phyloP scores from a whole-genome alignment of 257 asterid species.

The Cruciata laevipes region DNA sequence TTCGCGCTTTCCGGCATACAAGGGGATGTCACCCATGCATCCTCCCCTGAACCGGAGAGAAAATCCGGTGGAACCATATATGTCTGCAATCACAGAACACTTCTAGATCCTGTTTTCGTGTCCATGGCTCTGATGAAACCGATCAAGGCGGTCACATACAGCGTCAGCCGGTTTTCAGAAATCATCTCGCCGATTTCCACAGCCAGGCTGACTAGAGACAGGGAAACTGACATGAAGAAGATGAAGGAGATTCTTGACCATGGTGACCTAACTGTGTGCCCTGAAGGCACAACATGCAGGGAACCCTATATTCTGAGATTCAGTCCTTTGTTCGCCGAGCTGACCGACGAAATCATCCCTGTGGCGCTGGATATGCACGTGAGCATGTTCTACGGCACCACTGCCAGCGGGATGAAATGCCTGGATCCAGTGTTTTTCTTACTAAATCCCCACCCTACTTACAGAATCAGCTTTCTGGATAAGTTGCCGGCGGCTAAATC shows the following conservation, averaged over 20 bases:
- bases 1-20: constrained; percentile 23
- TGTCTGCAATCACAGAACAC: constrained; percentile 29
- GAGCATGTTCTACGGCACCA: constrained; percentile 32
- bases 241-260: constrained; percentile 19
- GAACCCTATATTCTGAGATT: constrained; percentile 35
- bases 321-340: constrained; percentile 30
- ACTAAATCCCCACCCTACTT: constrained; percentile 26
- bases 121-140: constrained; percentile 26
- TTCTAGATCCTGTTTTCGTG: constrained; percentile 27
- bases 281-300: constrained; percentile 38
- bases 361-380: constrained; percentile 25
- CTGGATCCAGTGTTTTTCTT: constrained; percentile 31
- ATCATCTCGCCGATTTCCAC: constrained; percentile 25
- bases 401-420: constrained; percentile 30
- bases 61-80: constrained; percentile 15
- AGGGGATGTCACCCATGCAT: not conserved
- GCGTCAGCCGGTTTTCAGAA: constrained; percentile 30
- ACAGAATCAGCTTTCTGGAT: constrained; percentile 15
- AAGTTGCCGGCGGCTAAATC: constrained; percentile 5
- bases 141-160: constrained; percentile 23
- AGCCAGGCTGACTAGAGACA: constrained; percentile 18
- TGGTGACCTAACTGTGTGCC: constrained; percentile 27
- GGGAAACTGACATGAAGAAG: constrained; percentile 20
- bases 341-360: constrained; percentile 27
- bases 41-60: not conserved